These are phyloP conservation scores for Blastocystis sp. DNA, from an alignment of 352 stramenopile genomes.

Conservation along the genomic window DNA sequence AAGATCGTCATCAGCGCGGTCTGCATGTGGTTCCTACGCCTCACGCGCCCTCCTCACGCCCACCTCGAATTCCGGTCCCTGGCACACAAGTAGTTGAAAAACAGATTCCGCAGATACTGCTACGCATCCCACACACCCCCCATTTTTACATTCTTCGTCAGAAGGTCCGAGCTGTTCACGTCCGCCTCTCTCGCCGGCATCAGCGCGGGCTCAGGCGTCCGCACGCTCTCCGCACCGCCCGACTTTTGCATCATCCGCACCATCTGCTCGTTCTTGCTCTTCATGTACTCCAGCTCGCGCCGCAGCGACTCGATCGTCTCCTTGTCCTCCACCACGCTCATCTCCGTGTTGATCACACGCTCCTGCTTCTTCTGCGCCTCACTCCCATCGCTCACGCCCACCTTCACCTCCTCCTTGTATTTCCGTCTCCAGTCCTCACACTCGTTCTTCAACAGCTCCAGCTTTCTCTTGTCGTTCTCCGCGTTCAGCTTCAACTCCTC, in stretches of 20 bases:
- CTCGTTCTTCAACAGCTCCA: constrained; percentile 1
- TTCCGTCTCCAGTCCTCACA: constrained; percentile 41
- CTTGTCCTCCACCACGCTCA: constrained; percentile 17
- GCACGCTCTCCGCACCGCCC: neutral
- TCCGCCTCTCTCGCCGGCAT: neutral
- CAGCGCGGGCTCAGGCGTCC: neutral
- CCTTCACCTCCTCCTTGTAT: constrained; percentile 43
- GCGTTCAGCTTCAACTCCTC: constrained; percentile 3
- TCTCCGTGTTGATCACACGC: neutral
- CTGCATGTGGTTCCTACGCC: constrained; percentile 35
- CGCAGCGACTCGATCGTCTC: constrained; percentile 40
- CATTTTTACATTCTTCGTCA: constrained; percentile 37
- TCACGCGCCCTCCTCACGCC: neutral
- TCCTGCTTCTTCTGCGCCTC: neutral
- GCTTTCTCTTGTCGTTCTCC: constrained; percentile 6
- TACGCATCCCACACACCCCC: neutral
- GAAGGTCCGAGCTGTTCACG: constrained; percentile 17
- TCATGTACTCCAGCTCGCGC: constrained; percentile 28
- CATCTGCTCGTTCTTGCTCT: constrained; percentile 48
- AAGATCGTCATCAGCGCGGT: constrained; percentile 51
- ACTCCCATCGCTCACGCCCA: no score
- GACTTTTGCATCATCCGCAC: constrained; percentile 10
- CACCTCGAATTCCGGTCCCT: constrained; percentile 18
- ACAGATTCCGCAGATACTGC: constrained; percentile 41
- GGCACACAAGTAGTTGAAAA: constrained; percentile 43